Conservation (phyloP, 2,329 filamentous ascomycete species). For the Colletotrichum karsti region DNA sequence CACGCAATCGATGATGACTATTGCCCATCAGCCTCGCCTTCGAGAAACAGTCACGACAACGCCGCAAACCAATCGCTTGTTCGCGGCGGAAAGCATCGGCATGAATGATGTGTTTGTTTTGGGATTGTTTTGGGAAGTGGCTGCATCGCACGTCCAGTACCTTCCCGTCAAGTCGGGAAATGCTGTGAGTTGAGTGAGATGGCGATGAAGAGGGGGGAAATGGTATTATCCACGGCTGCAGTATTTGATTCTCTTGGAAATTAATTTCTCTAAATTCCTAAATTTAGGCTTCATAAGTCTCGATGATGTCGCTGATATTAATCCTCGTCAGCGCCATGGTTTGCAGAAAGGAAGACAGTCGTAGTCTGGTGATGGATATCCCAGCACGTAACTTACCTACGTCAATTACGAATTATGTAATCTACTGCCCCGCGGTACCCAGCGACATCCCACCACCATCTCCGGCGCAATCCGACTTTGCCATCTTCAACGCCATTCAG, state of each 20-base stretch:
- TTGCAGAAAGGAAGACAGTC: not conserved
- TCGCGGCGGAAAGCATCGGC: not conserved
- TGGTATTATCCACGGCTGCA: too few relatives aligned
- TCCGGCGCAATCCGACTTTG: not conserved
- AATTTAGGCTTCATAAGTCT: too few relatives aligned
- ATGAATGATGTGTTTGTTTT: not conserved
- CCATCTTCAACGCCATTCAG: not conserved
- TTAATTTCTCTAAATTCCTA: too few relatives aligned
- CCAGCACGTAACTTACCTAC: not conserved
- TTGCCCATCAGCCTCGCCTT: constrained; percentile 19
- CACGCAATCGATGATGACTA: constrained; percentile 28
- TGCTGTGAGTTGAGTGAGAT: too few relatives aligned
- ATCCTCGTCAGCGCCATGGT: too few relatives aligned
- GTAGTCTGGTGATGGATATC: too few relatives aligned
- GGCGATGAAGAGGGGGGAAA: too few relatives aligned
- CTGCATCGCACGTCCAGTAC: not conserved
- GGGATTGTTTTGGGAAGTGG: not conserved
- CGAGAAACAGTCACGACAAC: not conserved
- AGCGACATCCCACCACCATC: constrained; percentile 2
- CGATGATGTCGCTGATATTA: too few relatives aligned
- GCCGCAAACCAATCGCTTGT: not conserved
- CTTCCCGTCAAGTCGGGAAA: too few relatives aligned
- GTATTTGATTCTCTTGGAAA: too few relatives aligned
- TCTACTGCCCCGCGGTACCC: not conserved
- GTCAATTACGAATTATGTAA: not conserved